Percentiles rank a stretch among this genome's conserved stretches.
Evolutionary conservation across 345 rosid genomes (phyloP).

Genomic region (Noccaea bulbosa): DNA sequence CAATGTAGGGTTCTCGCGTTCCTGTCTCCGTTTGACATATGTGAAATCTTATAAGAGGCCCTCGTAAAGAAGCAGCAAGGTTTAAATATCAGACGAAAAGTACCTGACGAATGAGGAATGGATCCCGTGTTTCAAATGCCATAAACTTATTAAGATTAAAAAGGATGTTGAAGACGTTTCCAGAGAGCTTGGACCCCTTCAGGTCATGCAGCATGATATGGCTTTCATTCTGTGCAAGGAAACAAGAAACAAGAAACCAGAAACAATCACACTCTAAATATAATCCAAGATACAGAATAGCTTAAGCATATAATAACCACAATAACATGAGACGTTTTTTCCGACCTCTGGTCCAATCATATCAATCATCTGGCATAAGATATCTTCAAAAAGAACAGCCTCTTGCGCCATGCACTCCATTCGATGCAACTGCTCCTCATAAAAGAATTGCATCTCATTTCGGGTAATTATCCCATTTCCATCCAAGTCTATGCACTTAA

Average conservation of each 20-base stretch:
- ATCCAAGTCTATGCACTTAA: conserved; percentile 94
- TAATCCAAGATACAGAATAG: background rate
- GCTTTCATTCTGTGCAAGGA: conserved; percentile 65
- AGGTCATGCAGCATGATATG: conserved; percentile 65
- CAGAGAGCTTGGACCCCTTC: conserved; percentile 86
- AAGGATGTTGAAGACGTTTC: conserved; percentile 87
- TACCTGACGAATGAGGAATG: conserved; percentile 98
- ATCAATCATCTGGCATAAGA: conserved; percentile 93
- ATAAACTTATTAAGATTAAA: conserved; percentile 96
- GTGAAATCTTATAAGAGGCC: background rate
- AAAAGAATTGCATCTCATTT: conserved; percentile 89
- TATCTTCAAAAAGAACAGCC: conserved; percentile 92
- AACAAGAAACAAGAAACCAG: conserved; percentile 28
- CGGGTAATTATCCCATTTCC: conserved; percentile 84
- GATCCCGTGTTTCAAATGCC: conserved; percentile 97
- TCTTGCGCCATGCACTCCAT: conserved; percentile 99
- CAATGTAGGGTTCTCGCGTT: conserved; percentile 91
- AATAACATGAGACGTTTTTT: conserved; percentile 25
- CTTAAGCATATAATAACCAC: conserved; percentile 5
- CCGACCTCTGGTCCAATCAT: conserved; percentile 93
- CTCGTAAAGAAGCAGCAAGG: background rate
- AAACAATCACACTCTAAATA: conserved; percentile 27
- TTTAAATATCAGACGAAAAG: background rate
- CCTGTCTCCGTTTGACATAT: conserved; percentile 53
- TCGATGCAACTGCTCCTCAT: conserved; percentile 95